Base-by-base conservation (phyloP, 345 rosid genomes). In the Aurinia saxatilis region DNA sequence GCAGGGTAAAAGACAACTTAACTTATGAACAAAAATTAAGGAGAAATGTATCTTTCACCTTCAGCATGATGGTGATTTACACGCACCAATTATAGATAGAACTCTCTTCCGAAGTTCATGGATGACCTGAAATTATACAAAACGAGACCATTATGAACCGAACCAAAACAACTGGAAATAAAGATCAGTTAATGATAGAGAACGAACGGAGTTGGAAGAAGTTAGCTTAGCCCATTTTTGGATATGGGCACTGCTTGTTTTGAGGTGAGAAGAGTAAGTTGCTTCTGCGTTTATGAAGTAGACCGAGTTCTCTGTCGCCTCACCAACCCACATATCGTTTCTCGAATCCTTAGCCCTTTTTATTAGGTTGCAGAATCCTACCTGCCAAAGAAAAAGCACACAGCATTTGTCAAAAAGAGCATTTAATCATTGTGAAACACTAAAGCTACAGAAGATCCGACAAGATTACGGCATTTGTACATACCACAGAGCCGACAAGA, bases 401-500 rank as follows among this genome's bases (percentile, higher is more conserved):
- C 9, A 45, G 23, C 50, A 48, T 47, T 49, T 39, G 14, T 44
- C 52, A 47, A 21, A 21, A 21, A 21, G 25, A 21, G 10, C 12
- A 8, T 34, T 34, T 34, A 1, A 10, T 7, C 11, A 8, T 1
- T 34, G 15, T 66, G 51, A 8, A 3, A 8, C 37, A 34, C 5
- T 17, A 15, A 52, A 19, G 3, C 17, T 13, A 34, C 53, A 50
- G 9, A 51, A 63, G 31, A 39, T 68, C 17, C 15, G 18, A n/a
- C n/a, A n/a, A n/a, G n/a, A n/a, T n/a, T n/a, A n/a, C n/a, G n/a
- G n/a, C n/a, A n/a, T 23, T 62, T 12, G 18, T 40, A 76, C 89
- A 78, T 73, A 93, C 99, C 18, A 72, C 76, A n/a, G 95, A 87
- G 60, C 99, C 96, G 5, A 48, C 91, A 39, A 93, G 88, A 73